These are phyloP conservation scores for Colletotrichum nymphaeae DNA, from an alignment of 2,329 filamentous ascomycete species.

Conservation along the genomic window DNA sequence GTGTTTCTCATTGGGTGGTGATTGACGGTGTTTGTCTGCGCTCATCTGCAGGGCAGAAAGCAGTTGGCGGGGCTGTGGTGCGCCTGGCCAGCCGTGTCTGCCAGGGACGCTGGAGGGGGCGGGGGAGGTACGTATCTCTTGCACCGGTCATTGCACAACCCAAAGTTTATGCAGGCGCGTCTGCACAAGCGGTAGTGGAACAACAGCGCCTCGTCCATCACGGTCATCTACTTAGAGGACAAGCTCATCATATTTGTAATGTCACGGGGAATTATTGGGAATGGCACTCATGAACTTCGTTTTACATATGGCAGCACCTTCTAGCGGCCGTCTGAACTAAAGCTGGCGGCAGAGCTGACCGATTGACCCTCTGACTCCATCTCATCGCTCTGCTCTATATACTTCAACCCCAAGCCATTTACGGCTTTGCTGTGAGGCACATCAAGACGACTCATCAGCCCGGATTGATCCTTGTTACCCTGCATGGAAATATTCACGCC, in stretches of 20 bases:
- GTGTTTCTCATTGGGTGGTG: conserved; percentile 7
- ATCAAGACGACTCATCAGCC: conserved; percentile 32
- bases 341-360: conserved; percentile 50
- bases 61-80: conserved; percentile 31
- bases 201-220: too few relatives aligned
- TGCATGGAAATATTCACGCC: conserved; percentile 61
- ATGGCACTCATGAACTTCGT: not conserved
- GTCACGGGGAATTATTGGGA: not conserved
- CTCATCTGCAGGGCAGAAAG: conserved; percentile 29
- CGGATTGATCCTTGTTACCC: conserved; percentile 17
- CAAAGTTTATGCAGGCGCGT: not conserved
- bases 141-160: not conserved
- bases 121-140: conserved; percentile 14
- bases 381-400: conserved; percentile 47
- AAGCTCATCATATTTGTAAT: not conserved
- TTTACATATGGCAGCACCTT: not conserved
- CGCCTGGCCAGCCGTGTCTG: not conserved
- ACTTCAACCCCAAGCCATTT: conserved; percentile 45
- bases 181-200: not conserved
- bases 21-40: conserved; percentile 18
- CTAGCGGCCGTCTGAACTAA: conserved; percentile 44
- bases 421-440: conserved; percentile 37
- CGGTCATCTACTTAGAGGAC: too few relatives aligned
- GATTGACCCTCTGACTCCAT: conserved; percentile 51
- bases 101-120: not conserved